Conservation (phyloP, 768 basidiomycete genomes). For the Tulasnella sp. region DNA sequence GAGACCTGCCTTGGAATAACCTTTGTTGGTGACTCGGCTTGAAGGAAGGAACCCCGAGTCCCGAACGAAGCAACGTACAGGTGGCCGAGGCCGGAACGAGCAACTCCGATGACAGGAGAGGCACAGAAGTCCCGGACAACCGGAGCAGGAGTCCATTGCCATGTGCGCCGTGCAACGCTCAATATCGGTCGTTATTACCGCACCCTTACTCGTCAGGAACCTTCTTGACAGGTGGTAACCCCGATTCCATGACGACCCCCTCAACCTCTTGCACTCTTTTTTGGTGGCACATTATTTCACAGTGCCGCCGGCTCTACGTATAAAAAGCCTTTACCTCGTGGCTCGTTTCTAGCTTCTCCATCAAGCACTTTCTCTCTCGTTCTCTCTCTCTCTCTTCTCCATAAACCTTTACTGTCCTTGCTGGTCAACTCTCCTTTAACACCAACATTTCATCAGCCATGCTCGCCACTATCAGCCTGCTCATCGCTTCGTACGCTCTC, state of each 20-base stretch:
- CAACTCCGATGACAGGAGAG: neutral
- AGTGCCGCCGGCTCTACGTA: neutral
- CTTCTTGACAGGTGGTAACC: neutral
- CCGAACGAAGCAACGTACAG: neutral
- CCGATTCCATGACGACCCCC: neutral
- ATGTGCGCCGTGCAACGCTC: neutral
- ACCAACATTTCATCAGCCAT: neutral
- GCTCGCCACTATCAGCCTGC: neutral
- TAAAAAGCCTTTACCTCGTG: neutral
- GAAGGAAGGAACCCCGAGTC: neutral
- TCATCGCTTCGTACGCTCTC: neutral
- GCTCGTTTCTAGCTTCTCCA: neutral
- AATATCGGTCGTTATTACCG: constrained; percentile 2
- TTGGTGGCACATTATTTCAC: neutral
- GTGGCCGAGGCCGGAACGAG: neutral
- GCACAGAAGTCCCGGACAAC: neutral
- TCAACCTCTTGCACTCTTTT: constrained; percentile 4
- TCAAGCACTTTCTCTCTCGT: neutral
- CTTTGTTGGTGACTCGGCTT: neutral
- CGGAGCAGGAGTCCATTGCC: neutral
- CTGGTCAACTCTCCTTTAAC: constrained; percentile 7
- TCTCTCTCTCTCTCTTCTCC: neutral
- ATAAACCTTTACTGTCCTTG: neutral
- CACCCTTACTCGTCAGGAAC: constrained; percentile 5
- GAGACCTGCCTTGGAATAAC: neutral